Evolutionary conservation across 2,329 filamentous ascomycete genomes (phyloP).

Genomic region (Apiospora saccharicola): DNA sequence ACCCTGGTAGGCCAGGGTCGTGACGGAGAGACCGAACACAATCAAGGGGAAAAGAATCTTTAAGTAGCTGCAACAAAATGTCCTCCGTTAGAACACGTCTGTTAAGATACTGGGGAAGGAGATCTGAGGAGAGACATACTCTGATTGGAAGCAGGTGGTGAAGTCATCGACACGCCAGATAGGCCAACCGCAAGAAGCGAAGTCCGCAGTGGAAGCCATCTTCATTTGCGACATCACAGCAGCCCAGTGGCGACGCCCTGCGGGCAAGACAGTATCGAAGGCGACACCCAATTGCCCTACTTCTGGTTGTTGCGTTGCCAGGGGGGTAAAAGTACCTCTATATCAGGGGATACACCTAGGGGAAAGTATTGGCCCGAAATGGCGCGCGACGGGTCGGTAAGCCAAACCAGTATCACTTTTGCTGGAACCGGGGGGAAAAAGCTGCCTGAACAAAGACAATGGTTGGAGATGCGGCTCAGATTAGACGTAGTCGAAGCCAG

Average conservation of each 20-base stretch:
- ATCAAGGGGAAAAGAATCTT: slow-evolving; percentile 81
- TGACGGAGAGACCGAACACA: slow-evolving; percentile 73
- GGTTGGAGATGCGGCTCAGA: neutral
- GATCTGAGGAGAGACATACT: slow-evolving; percentile 59
- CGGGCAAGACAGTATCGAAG: slow-evolving; percentile 8
- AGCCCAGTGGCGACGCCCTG: slow-evolving; percentile 13
- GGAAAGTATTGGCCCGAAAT: neutral
- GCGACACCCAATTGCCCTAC: neutral
- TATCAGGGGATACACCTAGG: neutral
- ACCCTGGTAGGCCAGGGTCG: slow-evolving; percentile 68
- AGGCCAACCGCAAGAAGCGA: slow-evolving; percentile 63
- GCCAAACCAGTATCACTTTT: neutral
- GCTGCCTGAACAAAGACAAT: slow-evolving; percentile 17
- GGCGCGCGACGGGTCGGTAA: neutral
- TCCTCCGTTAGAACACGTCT: slow-evolving; percentile 25
- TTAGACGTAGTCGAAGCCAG: neutral
- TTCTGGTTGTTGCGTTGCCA: too few species aligned
- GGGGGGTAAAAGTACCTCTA: neutral
- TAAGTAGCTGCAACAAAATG: slow-evolving; percentile 67
- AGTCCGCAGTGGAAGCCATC: slow-evolving; percentile 32
- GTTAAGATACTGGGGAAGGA: neutral
- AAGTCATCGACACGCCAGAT: slow-evolving; percentile 72
- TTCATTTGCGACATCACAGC: slow-evolving; percentile 3
- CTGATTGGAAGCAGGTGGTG: slow-evolving; percentile 67
- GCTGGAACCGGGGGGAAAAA: neutral